Evolutionary conservation across 495 filamentous ascomycete species (phyloP).

Genomic region (Penicillium ochrochloron): DNA sequence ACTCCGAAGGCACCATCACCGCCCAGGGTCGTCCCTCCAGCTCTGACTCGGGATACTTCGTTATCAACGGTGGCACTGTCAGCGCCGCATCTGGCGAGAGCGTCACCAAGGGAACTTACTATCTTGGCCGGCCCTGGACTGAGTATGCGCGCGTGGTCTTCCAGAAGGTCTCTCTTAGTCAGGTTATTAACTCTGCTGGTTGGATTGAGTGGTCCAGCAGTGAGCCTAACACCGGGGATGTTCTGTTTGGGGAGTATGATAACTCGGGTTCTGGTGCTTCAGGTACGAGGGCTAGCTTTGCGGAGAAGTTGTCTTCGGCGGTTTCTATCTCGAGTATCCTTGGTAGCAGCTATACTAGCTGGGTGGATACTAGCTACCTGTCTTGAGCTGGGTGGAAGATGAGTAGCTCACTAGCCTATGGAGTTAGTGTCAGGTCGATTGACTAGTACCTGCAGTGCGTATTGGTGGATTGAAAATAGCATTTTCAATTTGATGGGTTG

Average conservation of each 20-base stretch:
- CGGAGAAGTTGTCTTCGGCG: constrained; percentile 48
- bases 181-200: constrained; percentile 63
- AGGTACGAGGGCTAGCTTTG: constrained; percentile 63
- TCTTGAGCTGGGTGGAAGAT: constrained; percentile 17
- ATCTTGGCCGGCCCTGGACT: constrained; percentile 70
- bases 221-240: constrained; percentile 53
- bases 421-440: neutral
- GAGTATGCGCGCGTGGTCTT: constrained; percentile 65
- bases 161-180: constrained; percentile 59
- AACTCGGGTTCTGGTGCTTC: constrained; percentile 62
- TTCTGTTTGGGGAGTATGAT: constrained; percentile 62
- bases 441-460: neutral
- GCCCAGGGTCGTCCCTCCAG: constrained; percentile 61
- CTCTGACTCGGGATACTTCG: constrained; percentile 59
- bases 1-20: constrained; percentile 56
- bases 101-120: constrained; percentile 57
- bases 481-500: too few relatives aligned
- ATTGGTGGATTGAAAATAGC: neutral
- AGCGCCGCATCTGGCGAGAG: constrained; percentile 50
- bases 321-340: constrained; percentile 55
- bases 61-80: constrained; percentile 63
- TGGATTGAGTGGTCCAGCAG: constrained; percentile 63
- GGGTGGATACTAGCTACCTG: constrained; percentile 47
- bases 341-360: constrained; percentile 52
- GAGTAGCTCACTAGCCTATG: neutral